A percentile compares a stretch with the other conserved stretches of the same genome.
phyloP scores from a whole-genome alignment of 2,329 filamentous ascomycete genomes.

The Raffaelea arxii region DNA sequence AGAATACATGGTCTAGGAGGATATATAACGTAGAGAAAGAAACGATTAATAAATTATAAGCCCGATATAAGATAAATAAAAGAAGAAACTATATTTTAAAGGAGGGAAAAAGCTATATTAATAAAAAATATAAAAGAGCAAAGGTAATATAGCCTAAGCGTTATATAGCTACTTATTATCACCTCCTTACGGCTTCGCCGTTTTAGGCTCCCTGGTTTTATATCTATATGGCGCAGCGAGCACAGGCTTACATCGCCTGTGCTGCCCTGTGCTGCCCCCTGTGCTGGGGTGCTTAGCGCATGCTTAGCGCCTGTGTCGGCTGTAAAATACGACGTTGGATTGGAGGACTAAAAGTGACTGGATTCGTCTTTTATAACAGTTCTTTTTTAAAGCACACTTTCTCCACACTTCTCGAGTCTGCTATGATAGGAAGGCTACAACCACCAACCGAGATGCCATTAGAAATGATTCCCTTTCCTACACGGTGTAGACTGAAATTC shows the following conservation, averaged over 20 bases:
- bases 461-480: too few relatives aligned
- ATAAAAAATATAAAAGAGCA: background rate
- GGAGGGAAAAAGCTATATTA: background rate
- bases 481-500: too few relatives aligned
- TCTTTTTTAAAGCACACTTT: too few relatives aligned
- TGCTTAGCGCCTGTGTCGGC: constrained; percentile 1
- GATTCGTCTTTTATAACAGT: constrained; percentile 1
- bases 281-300: background rate
- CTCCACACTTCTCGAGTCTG: too few relatives aligned
- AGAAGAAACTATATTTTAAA: background rate
- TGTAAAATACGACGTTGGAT: constrained; percentile 1
- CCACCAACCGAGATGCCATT: too few relatives aligned
- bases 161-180: constrained; percentile 1
- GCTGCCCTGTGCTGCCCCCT: constrained; percentile 1
- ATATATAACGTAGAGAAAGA: background rate
- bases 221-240: constrained; percentile 1
- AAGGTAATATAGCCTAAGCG: background rate
- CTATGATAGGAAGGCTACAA: too few relatives aligned
- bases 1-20: background rate
- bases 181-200: background rate
- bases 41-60: background rate
- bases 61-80: background rate
- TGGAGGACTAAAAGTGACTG: constrained; percentile 1
- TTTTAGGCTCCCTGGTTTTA: constrained; percentile 3
- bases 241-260: background rate